Evolutionary conservation across 371 early-diverging fungal genomes (phyloP), one percentile per base, ranked within the genome.

Genomic region (Actinomortierella ambigua): DNA sequence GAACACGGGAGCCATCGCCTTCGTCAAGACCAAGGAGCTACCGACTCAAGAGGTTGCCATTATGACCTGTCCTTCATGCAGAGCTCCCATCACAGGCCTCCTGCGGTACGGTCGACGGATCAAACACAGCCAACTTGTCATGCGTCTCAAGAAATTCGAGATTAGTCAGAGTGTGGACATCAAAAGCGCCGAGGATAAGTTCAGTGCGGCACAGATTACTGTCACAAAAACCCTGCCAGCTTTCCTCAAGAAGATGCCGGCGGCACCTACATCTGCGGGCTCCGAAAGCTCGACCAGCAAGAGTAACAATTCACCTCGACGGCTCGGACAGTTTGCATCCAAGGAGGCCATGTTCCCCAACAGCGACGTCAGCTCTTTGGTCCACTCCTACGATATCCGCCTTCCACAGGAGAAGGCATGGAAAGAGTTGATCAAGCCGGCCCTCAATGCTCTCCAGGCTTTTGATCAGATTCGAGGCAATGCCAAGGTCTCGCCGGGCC

Each of bases 1-100:
- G 11, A 34, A 28, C 13, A 63, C 62, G 1, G 63, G 53, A 4
- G n/a, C n/a, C 0, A 40, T 43, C 17, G 41, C 26, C 0, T 78
- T 57, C 50, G 39, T 43, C 22, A 50, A 15, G 0, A 60, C 55
- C 11, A 49, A 57, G 17, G 3, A 27, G 6, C 47, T 79, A n/a
- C 60, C 81, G 0, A 14, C 34, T 1, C 54, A 53, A 6, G 58
- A 60, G 20, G 51, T 65, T 0, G 23, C 43, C 0, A n/a, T n/a
- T n/a, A n/a, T n/a, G n/a, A 57, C 26, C 17, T 79, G 79, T 57
- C 77, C 77, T 6, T 18, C 22, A 18, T 75, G 60, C 18, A 40
- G 65, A n/a, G 14, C 39, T n/a, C 40, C 59, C 11, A 53, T 68
- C 34, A 47, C 27, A 6, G 48, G 24, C 14, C 57, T 57, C 2